phyloP scores from a whole-genome alignment of 1,284 basidiomycete species.

The Uromyces viciae-fabae region DNA sequence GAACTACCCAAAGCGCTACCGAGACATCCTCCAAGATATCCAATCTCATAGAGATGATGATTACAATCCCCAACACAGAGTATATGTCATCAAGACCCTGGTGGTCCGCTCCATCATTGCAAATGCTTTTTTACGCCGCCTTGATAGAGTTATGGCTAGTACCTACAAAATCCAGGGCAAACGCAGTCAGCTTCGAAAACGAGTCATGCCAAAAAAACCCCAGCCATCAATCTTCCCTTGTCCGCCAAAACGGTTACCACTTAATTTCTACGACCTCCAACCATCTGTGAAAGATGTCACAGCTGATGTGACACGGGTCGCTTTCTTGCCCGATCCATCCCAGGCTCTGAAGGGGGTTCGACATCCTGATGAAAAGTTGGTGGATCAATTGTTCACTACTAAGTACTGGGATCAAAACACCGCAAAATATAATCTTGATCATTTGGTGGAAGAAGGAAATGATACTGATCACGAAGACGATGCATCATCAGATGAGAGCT shows the following conservation, averaged over 20 bases:
- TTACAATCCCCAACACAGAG: background rate
- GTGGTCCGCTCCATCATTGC: background rate
- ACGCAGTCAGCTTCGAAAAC: background rate
- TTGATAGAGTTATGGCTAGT: background rate
- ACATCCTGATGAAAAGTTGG: background rate
- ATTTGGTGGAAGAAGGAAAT: background rate
- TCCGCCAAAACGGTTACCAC: background rate
- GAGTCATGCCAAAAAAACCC: background rate
- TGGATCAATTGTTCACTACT: background rate
- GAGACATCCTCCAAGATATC: background rate
- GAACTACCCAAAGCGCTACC: background rate
- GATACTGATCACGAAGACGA: background rate
- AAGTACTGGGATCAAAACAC: slow-evolving; percentile 16
- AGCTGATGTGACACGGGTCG: background rate
- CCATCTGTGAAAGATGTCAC: background rate
- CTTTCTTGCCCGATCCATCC: background rate
- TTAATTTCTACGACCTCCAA: slow-evolving; percentile 23
- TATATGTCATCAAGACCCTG: background rate
- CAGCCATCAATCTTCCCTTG: background rate
- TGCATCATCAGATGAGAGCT: background rate
- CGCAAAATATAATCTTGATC: slow-evolving; percentile 9
- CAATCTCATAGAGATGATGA: slow-evolving; percentile 11
- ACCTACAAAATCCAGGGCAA: background rate
- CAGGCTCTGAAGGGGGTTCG: background rate
- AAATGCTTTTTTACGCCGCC: background rate